Evolutionary conservation across 1,284 basidiomycete genomes (phyloP).

Genomic region (Ganoderma lucidum): DNA sequence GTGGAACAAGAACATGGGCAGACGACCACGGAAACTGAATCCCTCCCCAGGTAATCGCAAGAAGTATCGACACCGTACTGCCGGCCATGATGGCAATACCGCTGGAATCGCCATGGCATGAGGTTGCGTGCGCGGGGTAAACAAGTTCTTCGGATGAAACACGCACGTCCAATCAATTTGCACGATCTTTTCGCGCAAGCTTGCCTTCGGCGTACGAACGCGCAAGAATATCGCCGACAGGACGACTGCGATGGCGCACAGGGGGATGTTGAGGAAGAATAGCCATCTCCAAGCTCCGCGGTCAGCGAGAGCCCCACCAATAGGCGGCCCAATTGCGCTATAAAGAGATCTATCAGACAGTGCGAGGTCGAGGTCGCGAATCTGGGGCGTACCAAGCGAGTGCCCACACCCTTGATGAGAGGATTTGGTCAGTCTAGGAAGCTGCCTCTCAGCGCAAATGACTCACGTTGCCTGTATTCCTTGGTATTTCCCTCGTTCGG

Average conservation of each 20-base stretch:
- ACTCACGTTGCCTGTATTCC: constrained; percentile 33
- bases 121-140: too few species aligned
- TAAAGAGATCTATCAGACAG: constrained; percentile 17
- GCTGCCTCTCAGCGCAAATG: too few species aligned
- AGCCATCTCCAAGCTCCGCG: constrained; percentile 17
- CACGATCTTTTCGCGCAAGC: constrained; percentile 38
- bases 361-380: neutral
- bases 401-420: neutral
- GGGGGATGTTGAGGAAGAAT: constrained; percentile 48
- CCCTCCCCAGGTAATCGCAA: constrained; percentile 35
- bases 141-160: neutral
- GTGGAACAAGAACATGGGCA: constrained; percentile 28
- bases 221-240: constrained; percentile 47
- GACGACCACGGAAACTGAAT: constrained; percentile 31
- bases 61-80: constrained; percentile 24
- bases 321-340: constrained; percentile 3
- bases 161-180: constrained; percentile 44
- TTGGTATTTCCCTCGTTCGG: constrained; percentile 48
- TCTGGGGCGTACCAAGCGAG: neutral
- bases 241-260: constrained; percentile 44
- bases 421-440: too few species aligned
- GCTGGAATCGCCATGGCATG: constrained; percentile 30
- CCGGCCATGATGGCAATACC: constrained; percentile 31
- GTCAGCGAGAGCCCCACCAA: neutral
- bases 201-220: constrained; percentile 44